Conservation (phyloP, 2,329 filamentous ascomycete species). For the Apiospora marii region DNA sequence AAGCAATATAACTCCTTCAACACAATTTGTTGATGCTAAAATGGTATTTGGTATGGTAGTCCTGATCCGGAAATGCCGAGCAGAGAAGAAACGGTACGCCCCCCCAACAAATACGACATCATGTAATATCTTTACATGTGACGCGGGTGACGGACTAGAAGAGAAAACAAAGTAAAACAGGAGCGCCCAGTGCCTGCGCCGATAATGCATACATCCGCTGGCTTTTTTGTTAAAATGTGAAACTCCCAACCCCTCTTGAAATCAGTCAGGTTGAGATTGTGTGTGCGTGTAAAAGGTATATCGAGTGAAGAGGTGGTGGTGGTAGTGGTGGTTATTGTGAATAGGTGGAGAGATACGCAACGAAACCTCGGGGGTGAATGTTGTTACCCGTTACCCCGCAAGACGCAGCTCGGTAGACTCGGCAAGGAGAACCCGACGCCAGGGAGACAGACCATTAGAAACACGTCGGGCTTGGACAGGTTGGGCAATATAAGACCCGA, state of each 20-base stretch:
- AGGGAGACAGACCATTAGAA: background rate
- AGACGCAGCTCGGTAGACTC: constrained; percentile 4
- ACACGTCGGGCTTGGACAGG: background rate
- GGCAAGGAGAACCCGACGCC: constrained; percentile 5
- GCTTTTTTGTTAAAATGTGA: constrained; percentile 5
- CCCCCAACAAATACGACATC: background rate
- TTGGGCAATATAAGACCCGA: background rate
- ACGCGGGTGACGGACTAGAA: background rate
- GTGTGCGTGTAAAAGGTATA: background rate
- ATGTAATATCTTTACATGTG: background rate
- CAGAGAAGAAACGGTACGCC: background rate
- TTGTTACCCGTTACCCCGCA: constrained; percentile 8
- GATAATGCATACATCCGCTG: constrained; percentile 7
- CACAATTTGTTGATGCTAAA: constrained; percentile 20
- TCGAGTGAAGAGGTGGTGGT: background rate
- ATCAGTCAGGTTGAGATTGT: background rate
- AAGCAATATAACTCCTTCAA: constrained; percentile 18
- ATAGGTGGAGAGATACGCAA: background rate
- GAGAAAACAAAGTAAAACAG: background rate
- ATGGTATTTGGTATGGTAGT: constrained; percentile 15
- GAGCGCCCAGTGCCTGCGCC: constrained; percentile 2
- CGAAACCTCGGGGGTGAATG: background rate
- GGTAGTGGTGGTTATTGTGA: background rate
- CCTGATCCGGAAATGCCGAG: constrained; percentile 9
- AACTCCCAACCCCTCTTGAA: background rate